A percentile compares a stretch with the other conserved stretches of the same genome.
Evolutionary conservation across 2,329 filamentous ascomycete species (phyloP).

Genomic region (Neonectria hederae): DNA sequence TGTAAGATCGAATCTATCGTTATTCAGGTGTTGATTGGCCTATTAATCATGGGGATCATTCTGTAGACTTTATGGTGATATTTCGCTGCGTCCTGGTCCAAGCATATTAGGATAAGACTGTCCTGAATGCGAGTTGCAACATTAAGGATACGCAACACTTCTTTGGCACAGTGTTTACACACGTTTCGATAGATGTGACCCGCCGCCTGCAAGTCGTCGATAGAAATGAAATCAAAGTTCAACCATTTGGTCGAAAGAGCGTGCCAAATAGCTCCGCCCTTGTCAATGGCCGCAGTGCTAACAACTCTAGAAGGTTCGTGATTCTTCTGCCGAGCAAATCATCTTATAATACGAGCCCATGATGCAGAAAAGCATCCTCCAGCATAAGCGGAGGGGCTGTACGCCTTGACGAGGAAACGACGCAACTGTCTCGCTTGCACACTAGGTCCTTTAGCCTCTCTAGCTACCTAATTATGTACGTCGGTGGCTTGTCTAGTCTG

Average conservation of each 20-base stretch:
- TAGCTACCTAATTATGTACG: too few species aligned
- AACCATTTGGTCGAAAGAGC: constrained; percentile 20
- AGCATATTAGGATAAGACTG: constrained; percentile 46
- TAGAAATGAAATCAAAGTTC: constrained; percentile 23
- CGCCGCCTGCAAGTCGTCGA: constrained; percentile 13
- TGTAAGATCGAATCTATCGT: constrained; percentile 42
- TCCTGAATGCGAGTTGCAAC: constrained; percentile 41
- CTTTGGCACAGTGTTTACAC: constrained; percentile 44
- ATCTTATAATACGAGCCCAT: too few species aligned
- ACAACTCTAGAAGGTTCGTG: too few species aligned
- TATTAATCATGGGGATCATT: constrained; percentile 41
- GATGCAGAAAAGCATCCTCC: too few species aligned
- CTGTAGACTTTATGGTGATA: constrained; percentile 45
- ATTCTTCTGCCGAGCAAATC: too few species aligned
- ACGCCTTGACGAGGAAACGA: too few species aligned
- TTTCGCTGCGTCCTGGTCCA: constrained; percentile 49
- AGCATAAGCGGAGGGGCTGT: too few species aligned
- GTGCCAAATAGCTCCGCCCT: constrained; percentile 7
- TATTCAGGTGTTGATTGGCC: constrained; percentile 39
- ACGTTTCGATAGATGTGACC: constrained; percentile 43
- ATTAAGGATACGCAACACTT: constrained; percentile 47
- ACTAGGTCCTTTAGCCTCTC: too few species aligned
- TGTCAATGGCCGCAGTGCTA: too few species aligned
- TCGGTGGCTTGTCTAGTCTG: too few species aligned
- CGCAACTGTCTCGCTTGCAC: too few species aligned